These are phyloP conservation scores for Carex scoparia DNA, from an alignment of 176 grass and related monocot genomes.

Conservation along the genomic window DNA sequence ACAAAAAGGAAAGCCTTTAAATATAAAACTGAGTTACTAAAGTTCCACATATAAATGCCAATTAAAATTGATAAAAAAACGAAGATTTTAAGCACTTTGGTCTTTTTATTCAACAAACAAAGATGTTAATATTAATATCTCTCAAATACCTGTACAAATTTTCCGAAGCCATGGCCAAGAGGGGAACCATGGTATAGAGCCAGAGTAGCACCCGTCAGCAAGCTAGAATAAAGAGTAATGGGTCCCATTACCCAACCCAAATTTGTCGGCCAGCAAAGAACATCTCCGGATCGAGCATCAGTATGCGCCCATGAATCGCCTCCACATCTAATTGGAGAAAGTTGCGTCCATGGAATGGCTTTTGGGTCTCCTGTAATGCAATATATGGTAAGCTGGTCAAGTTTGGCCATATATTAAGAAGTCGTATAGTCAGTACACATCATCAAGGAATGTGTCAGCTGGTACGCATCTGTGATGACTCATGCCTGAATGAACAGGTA, in stretches of 20 bases:
- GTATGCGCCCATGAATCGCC: conserved; percentile 80
- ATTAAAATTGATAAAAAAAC: neutral
- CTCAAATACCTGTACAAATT: conserved; percentile 72
- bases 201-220: conserved; percentile 61
- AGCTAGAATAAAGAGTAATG: conserved; percentile 56
- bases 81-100: neutral
- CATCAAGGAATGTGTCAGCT: neutral
- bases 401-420: conserved; percentile 20
- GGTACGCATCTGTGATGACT: neutral
- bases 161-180: conserved; percentile 79
- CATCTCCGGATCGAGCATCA: conserved; percentile 55
- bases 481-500: conserved; percentile 1
- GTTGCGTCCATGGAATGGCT: conserved; percentile 91
- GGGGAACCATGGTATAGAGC: conserved; percentile 93
- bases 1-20: neutral
- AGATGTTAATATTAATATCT: neutral
- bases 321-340: conserved; percentile 66
- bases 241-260: conserved; percentile 98
- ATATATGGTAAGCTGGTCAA: neutral
- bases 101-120: neutral
- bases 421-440: neutral
- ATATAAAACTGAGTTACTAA: neutral
- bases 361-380: conserved; percentile 76
- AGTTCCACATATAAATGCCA: neutral
- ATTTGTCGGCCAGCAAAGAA: conserved; percentile 86